A percentile compares a stretch with the other conserved stretches of the same genome.
phyloP scores from a whole-genome alignment of 2,329 filamentous ascomycete genomes.

The Colletotrichum eremochloae region DNA sequence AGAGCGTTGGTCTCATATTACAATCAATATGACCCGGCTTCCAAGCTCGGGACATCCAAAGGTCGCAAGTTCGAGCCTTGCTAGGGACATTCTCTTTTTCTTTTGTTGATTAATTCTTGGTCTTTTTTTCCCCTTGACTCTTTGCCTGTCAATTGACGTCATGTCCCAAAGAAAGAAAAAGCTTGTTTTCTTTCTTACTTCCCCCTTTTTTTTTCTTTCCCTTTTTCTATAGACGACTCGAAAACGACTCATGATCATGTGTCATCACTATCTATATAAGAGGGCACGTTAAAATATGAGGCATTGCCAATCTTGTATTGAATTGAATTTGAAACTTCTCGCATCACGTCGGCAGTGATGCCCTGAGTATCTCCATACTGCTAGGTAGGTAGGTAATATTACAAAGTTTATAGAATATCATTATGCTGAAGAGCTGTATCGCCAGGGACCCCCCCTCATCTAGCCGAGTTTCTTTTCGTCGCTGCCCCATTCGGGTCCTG shows the following conservation, averaged over 20 bases:
- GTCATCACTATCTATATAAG: neutral
- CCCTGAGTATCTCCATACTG: conserved; percentile 20
- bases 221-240: neutral
- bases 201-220: neutral
- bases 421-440: conserved; percentile 40
- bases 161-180: too few relatives aligned
- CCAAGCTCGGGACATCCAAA: conserved; percentile 33
- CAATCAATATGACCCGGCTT: conserved; percentile 22
- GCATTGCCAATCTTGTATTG: neutral
- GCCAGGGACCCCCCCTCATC: conserved; percentile 17
- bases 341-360: conserved; percentile 27
- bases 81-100: conserved; percentile 32
- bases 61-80: conserved; percentile 41
- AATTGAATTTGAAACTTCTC: conserved; percentile 17
- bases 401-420: conserved; percentile 33
- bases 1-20: conserved; percentile 42
- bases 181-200: too few relatives aligned
- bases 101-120: too few relatives aligned
- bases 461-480: conserved; percentile 37
- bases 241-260: neutral
- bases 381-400: conserved; percentile 18
- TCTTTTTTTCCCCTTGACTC: too few relatives aligned
- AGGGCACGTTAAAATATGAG: neutral
- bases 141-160: too few relatives aligned
- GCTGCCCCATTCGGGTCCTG: conserved; percentile 26